Percentiles rank a stretch among this genome's conserved stretches.
Evolutionary conservation across 306 rosid genomes (phyloP).

Genomic region (Mimosa bimucronata): DNA sequence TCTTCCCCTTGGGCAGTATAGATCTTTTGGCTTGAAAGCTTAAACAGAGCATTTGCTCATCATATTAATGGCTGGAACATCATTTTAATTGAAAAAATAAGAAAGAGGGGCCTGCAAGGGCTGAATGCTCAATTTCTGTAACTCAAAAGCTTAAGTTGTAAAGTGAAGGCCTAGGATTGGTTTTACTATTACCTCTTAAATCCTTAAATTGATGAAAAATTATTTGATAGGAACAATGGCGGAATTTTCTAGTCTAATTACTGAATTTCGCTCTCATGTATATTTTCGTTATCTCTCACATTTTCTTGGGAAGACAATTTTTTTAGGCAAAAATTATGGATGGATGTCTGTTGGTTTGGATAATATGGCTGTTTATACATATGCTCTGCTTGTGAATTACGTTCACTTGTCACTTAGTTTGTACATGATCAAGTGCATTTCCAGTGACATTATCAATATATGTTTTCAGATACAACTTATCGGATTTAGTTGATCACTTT

Average conservation of each 20-base stretch:
- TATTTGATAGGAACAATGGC: constrained; percentile 4
- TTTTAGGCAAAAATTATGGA: neutral
- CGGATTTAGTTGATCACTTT: constrained; percentile 79
- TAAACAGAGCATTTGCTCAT: neutral
- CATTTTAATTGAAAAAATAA: neutral
- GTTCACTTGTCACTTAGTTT: constrained; percentile 33
- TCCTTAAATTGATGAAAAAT: constrained; percentile 16
- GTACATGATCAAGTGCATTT: constrained; percentile 35
- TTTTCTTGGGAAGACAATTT: constrained; percentile 18
- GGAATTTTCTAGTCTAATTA: constrained; percentile 21
- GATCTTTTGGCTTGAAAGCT: neutral
- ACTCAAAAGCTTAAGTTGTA: neutral
- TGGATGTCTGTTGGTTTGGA: constrained; percentile 25
- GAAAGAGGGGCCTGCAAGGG: neutral
- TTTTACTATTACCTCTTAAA: neutral
- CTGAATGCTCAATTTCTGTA: neutral
- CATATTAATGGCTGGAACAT: neutral
- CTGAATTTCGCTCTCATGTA: constrained; percentile 7
- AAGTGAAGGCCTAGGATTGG: neutral
- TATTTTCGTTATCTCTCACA: neutral
- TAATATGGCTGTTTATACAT: constrained; percentile 10
- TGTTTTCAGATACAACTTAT: constrained; percentile 75
- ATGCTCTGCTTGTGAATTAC: constrained; percentile 20
- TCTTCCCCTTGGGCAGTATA: neutral
- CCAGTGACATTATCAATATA: constrained; percentile 34